Base-by-base conservation (phyloP, 1,139 yeast species). In the Blastobotrys illinoisensis region DNA sequence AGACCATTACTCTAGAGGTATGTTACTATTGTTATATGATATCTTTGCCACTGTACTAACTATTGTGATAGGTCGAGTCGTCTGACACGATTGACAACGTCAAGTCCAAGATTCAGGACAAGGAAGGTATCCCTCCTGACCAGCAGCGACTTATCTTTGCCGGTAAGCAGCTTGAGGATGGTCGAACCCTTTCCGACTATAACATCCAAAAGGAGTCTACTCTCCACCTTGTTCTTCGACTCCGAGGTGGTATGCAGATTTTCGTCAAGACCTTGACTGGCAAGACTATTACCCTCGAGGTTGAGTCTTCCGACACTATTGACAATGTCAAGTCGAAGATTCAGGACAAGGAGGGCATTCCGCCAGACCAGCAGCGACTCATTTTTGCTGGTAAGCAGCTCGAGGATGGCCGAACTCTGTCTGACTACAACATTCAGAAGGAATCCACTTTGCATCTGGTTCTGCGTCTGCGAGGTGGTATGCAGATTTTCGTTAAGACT, bases 121-220 rank as follows among this genome's bases (percentile, higher is more conserved):
- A 89, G 84, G 97, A 91, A 79, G 98, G 98, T 74, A 91, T 93
- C 71, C 98, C 98, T 79, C 97, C 98, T 71, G 98, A 91, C 79
- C 97, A 91, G 80, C 98, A 93, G 84, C 89, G 98, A 83, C 86
- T 91, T 76, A 89, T 93, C 88, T 93, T 93, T 77, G 98, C 98
- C 77, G 99, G 99, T 86, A 91, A 90, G 86, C 98, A 91, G 82
- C 88, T 93, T 77, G 98, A 91, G 82, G 98, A 93, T 73, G 97
- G 97, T 73, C 89, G 98, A 85, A 91, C 98, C 68, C 84, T 93
- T 72, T 86, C 96, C 70, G 99, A 93, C 85, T 93, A 93, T 96
- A 91, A 91, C 95, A 93, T 93, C 83, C 97, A 91, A 83, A 91
- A 93, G 89, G 99, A 93, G 83, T 91, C 98, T 66, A 93, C 98